Base-by-base conservation (phyloP, 1,139 yeast genomes). In the Magnusiomyces clavatus region DNA sequence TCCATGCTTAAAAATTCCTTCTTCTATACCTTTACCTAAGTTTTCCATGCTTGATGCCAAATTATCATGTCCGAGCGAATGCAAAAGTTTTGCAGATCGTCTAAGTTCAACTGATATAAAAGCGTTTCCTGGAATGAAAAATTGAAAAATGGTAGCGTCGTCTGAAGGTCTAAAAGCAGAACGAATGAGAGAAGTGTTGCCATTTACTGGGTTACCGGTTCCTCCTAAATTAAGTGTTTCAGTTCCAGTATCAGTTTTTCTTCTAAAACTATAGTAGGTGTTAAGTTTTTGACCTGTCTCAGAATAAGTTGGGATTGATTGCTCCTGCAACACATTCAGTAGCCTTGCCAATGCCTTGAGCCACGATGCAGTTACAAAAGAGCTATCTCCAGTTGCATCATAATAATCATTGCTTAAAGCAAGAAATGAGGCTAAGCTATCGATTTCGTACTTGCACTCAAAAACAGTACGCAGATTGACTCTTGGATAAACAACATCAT, bases 161-260 rank as follows among this genome's bases (percentile, higher is more conserved):
- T 88, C 96, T 36, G 94, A 83, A 4, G 96, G 96, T 60, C 96
- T 71, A 65, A 88, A 88, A 0, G 95, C 94, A n/a, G 94, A 84
- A 51, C 95, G 72, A 8, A 88, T 72, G 55, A 88, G 71, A 0
- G 94, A 89, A 0, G 89, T 82, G 44, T 77, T 80, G 51, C 64
- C 76, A 58, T 82, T 82, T 1, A 86, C 92, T 0, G 96, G 96
- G 61, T 87, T 85, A 1, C 96, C 96, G 1, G 77, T 77, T 0
- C 96, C 96, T 0, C 77, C 78, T 49, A 88, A 70, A 5, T 89
- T 82, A 53, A 86, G 74, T 0, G 96, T 88, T 63, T 88, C 96
- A 0, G 94, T 76, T 0, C 95, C 95, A 40, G 82, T 73, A 53
- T 80, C 78, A 0, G 96, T 87, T 44, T 81, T 67, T 58, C 96